Base-by-base conservation (phyloP, 2,329 filamentous ascomycete species). In the Cadophora sp. region DNA sequence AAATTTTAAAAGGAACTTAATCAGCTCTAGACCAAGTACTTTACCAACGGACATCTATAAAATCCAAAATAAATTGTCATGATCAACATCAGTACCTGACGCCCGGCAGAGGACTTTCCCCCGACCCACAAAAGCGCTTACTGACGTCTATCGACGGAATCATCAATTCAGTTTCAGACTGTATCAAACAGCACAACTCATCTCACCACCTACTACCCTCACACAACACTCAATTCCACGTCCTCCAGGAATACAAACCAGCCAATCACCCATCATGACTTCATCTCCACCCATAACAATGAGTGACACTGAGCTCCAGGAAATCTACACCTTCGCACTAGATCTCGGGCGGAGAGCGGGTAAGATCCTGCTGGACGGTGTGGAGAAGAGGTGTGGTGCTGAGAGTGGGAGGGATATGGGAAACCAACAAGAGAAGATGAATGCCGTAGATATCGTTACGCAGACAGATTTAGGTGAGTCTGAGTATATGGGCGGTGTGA, bases 401-500 rank as follows among this genome's bases (percentile, higher is more conserved):
- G 68, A 50, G 24, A 43, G 69, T 65, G 63, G 74, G 48, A 65
- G 71, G 55, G 65, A 71, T 37, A 67, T 71, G 67, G 74, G 76
- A 62, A 75, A 77, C 53, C 73, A 76, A 67, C 76, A 78, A 51
- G 90, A 93, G 79, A 94, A 94, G 78, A 89, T 92, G 72, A 93
- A 87, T 76, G 85, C 91, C 0, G 91, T 94, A 12, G 92, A 94
- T 77, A 87, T 94, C 70, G 91, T 94, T 24, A 94, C 91, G 11
- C 87, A 93, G 79, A 91, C 90, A 0, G 91, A 94, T 76, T 86
- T 91, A 79, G 89, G 90, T 91, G 79, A 71, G 79, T 75, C 62
- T 64, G 12, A 7, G 9, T n/a, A 16, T 11, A 27, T 31, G 12
- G 2, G 11, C 4, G 19, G 29, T 31, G 34, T 16, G 48, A 19